Base-by-base conservation (phyloP, 805 yeast species). In the Middelhovenomyces tepae region DNA sequence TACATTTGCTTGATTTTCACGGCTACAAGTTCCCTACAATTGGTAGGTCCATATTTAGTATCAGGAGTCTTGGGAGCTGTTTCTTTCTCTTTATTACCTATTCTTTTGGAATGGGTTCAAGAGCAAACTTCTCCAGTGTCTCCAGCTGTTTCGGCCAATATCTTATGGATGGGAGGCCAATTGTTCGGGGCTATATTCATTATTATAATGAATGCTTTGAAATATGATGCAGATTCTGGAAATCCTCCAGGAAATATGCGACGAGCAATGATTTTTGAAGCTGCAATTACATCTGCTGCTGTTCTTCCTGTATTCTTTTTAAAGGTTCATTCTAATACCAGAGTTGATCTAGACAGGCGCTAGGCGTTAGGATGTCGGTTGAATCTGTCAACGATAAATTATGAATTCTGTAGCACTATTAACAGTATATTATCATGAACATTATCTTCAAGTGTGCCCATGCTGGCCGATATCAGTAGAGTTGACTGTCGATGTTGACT, bases 71-170 rank as follows among this genome's bases (percentile, higher is more conserved):
- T 54, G 4, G 59, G 59, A 5, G 53, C 54, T 2, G 34, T 50
- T 5, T 51, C 57, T 4, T 54, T 54, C 36, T 39, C 54, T 2
- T 32, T 54, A 21, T 43, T 54, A 19, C 59, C 59, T 1, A 40
- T 48, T 8, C 48, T 48, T 22, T 38, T 54, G 27, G 59, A 54
- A 29, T 47, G 55, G 51, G 43, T 43, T 11, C 59, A 51, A 26
- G 58, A 54, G 27, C 57, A 51, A 31, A 47, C 52, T 4, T 51
- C 53, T 9, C 59, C 59, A 8, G 54, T 49, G 7, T 46, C 51
- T 9, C 53, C 56, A 6, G 57, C 53, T 2, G 45, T 54, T 1
- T 43, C 53, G 3, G 44, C 56, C 3, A 42, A 51, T 8, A 23
- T 51, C 18, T 39, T 54, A 22, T 54, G 59, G 59, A 43, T 45